These are phyloP conservation scores for Paramecium octaurelia DNA, from an alignment of 73 alveolate genomes.

Conservation along the genomic window DNA sequence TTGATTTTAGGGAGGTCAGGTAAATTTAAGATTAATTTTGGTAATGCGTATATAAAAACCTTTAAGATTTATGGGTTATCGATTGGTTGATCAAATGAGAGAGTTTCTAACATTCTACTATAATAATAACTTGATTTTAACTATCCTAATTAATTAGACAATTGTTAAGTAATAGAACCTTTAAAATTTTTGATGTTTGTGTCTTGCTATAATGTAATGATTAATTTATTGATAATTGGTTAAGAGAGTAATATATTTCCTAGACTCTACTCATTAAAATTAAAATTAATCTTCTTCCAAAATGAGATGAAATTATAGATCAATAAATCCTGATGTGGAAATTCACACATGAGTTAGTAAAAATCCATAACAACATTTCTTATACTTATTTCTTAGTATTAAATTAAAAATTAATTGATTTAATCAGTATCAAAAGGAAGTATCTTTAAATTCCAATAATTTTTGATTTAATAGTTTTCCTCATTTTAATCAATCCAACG, in stretches of 20 bases:
- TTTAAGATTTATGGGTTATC: conserved; percentile 1
- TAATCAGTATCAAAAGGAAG: background rate
- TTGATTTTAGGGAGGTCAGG: background rate
- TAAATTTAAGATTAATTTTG: background rate
- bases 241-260: background rate
- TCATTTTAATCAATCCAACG: background rate
- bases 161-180: background rate
- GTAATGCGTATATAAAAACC: background rate
- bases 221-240: background rate
- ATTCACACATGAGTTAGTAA: background rate
- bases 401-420: background rate
- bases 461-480: background rate
- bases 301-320: background rate
- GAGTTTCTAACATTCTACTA: background rate
- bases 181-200: background rate
- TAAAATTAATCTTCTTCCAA: background rate
- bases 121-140: background rate
- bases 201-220: background rate
- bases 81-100: background rate
- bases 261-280: background rate
- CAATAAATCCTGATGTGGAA: background rate
- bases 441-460: background rate
- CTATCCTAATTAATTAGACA: background rate
- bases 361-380: background rate
- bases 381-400: background rate